Base-by-base conservation (phyloP, 192 early-diverging fungal genomes). In the Pecoramyces ruminantium region DNA sequence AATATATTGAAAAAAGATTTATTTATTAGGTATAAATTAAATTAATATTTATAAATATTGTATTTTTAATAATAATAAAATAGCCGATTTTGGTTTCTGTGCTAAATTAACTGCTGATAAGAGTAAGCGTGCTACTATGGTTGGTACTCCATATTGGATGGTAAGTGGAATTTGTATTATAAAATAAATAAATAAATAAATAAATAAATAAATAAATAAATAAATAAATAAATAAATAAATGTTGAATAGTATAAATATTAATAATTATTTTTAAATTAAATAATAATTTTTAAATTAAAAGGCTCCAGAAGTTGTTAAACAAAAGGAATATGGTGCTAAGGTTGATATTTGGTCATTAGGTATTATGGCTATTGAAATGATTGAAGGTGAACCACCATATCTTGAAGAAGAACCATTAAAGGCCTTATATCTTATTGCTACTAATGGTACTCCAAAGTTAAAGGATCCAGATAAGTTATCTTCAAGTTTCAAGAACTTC, bases 331-430 rank as follows among this genome's bases (percentile, higher is more conserved):
- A 38, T 29, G 38, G 81, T 81, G 38, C 80, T 81, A 93, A 94
- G 87, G 92, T 95, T 21, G 93, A 95, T 83, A 90, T 93, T 81
- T 95, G 96, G 96, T 97, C 95, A 8, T 85, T 97, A 51, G 96
- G 96, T 78, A 97, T 98, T 83, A 98, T 97, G 96, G 95, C 94
- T 2, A 96, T 97, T 79, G 96, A 98, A 85, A 97, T 98, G 96
- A 92, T 98, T 81, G 96, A 98, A 85, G 93, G 93, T 80, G 96
- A 98, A 82, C 96, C 96, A 14, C 96, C 96, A 79, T 98, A 98
- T 81, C 84, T 98, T 82, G 93, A 97, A 81, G 96, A 98, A 86
- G 94, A 96, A 83, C 94, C 96, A 34, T 88, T 98, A 82, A 93
- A 94, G 86, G 96, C 96, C n/a, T 86, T 97, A 79, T 98, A 96